Evolutionary conservation across 345 rosid species (phyloP), one percentile per base, ranked within the genome.

Genomic region (Arabis alpina): DNA sequence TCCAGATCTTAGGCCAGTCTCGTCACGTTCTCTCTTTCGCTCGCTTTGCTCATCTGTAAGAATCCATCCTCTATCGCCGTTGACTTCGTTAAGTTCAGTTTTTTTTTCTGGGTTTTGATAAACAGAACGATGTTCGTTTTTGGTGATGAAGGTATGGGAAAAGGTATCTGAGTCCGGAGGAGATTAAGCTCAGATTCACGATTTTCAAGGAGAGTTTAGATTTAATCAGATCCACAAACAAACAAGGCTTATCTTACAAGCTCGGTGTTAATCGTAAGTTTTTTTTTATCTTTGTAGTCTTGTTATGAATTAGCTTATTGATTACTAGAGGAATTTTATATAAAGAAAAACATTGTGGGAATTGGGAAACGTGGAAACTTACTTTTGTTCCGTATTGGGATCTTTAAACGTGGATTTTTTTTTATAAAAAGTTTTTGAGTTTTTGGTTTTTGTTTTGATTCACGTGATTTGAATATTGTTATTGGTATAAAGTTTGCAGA

Each of bases 201-300:
- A 80, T 89, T 76, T 94, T 91, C 82, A 74, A 84, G 3, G 90
- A 84, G 70, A 94, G 72, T 75, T 65, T 88, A 70, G 85, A 89
- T 80, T 82, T 94, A 61, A 87, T 94, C 70, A 80, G 88, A 86
- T 89, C 95, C 66, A 86, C 89, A 4, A 88, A 94, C 70, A 72
- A 45, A 54, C 89, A 86, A 72, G 79, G 81, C 40, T 64, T 94
- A 32, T 48, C 95, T 66, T 89, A 88, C 76, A 82, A 78, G 53
- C 96, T 94, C 60, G 89, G 72, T 39, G 72, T 91, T 32, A 91
- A 94, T 75, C 72, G 99, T 91, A 82, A 68, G 88, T 71, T 40
- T n/a, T n/a, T n/a, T n/a, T n/a, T n/a, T 10, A 2, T 64, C 32
- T 23, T 51, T 64, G 43, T 54, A 54, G 23, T 52, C 50, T 66